A percentile compares a stretch with the other conserved stretches of the same genome.
Evolutionary conservation across 768 basidiomycete genomes (phyloP).

Genomic region (Bullera alba): DNA sequence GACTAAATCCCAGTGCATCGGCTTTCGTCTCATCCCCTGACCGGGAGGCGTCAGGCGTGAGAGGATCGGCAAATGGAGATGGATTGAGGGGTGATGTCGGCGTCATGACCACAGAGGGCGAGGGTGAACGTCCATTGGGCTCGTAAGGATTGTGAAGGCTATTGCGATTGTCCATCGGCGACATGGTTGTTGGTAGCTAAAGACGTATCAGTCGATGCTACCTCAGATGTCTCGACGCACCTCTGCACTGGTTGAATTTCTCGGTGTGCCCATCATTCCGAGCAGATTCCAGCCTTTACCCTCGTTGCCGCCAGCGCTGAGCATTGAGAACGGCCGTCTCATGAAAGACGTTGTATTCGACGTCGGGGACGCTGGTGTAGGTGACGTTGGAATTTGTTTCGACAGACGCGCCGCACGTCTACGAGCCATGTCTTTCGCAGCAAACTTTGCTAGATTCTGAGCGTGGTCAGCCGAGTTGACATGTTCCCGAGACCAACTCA

Average conservation of each 20-base stretch:
- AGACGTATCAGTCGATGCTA: neutral
- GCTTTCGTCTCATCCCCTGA: no score
- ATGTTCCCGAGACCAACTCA: constrained; percentile 5
- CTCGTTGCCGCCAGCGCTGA: constrained; percentile 2
- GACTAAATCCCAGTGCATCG: no score
- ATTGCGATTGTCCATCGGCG: neutral
- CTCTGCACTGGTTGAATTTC: neutral
- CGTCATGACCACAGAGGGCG: neutral
- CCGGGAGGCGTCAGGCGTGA: constrained; percentile 2
- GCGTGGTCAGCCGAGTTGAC: neutral
- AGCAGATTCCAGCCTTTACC: constrained; percentile 20
- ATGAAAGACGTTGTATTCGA: constrained; percentile 11
- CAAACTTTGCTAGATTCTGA: constrained; percentile 35
- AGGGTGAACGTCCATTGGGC: neutral
- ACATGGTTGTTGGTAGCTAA: neutral
- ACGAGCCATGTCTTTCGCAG: constrained; percentile 31
- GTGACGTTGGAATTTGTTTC: constrained; percentile 11
- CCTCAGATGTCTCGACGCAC: neutral
- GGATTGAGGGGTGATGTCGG: neutral
- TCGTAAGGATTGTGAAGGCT: neutral
- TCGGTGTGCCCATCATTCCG: constrained; percentile 18
- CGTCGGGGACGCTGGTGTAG: constrained; percentile 8
- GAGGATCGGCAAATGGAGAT: constrained; percentile 29
- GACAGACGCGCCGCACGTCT: constrained; percentile 28
- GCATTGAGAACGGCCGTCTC: constrained; percentile 17